Percentiles rank a stretch among this genome's conserved stretches.
These are phyloP conservation scores for Podaxis sp. DNA, from an alignment of 768 basidiomycete species.

Conservation along the genomic window DNA sequence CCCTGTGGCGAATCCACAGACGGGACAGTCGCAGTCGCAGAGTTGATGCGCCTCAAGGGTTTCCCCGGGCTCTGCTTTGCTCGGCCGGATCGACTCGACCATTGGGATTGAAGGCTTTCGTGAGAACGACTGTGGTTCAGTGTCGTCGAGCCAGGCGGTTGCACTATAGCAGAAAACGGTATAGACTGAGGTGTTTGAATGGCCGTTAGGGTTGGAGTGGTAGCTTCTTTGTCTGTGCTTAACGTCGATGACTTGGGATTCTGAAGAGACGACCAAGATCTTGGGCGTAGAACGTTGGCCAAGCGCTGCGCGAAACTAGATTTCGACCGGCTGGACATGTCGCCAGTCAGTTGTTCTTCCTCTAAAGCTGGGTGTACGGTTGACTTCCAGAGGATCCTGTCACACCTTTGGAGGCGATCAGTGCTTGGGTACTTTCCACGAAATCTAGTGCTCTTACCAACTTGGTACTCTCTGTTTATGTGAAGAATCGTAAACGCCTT, in stretches of 20 bases:
- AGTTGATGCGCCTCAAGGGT: background rate
- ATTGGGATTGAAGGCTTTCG: conserved; percentile 1
- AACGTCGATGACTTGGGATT: background rate
- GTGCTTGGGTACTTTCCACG: background rate
- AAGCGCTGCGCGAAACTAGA: conserved; percentile 25
- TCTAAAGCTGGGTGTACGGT: conserved; percentile 53
- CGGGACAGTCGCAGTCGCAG: background rate
- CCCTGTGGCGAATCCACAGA: background rate
- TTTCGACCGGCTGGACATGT: conserved; percentile 22
- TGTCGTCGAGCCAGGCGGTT: background rate
- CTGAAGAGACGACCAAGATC: conserved; percentile 5
- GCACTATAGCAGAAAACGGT: background rate
- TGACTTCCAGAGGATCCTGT: conserved; percentile 82
- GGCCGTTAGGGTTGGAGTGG: background rate
- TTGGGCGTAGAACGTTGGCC: conserved; percentile 37
- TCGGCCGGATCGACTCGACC: background rate
- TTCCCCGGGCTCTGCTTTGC: background rate
- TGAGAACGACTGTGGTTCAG: background rate
- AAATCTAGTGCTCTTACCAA: conserved; percentile 49
- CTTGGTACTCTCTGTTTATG: conserved; percentile 82
- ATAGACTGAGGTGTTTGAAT: background rate
- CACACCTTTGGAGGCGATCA: conserved; percentile 56
- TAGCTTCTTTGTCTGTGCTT: background rate
- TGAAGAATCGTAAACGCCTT: conserved; percentile 79
- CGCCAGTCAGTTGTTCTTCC: conserved; percentile 19